Conservation (phyloP, 169 alveolate genomes). For the Plasmodium relictum region DNA sequence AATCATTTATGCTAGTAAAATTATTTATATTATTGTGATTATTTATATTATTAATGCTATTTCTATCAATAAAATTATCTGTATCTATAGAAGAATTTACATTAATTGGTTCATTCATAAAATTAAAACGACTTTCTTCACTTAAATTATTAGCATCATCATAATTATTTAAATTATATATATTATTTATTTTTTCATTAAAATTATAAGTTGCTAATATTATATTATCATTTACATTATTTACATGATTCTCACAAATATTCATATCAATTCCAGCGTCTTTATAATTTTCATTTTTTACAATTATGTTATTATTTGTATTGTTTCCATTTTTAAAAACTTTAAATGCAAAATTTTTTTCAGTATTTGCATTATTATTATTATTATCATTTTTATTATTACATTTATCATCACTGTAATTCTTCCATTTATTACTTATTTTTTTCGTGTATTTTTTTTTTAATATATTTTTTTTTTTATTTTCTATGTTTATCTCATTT, state of each 20-base stretch:
- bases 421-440: not conserved
- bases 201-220: no score
- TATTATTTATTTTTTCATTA: not conserved
- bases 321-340: not conserved
- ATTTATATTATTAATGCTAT: not conserved
- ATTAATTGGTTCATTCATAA: not conserved
- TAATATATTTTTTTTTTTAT: not conserved
- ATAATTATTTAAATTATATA: not conserved
- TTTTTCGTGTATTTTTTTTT: not conserved
- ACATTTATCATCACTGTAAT: not conserved
- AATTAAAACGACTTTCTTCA: not conserved
- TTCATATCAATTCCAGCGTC: not conserved
- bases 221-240: not conserved
- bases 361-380: not conserved
- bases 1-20: not conserved
- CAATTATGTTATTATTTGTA: not conserved
- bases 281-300: not conserved
- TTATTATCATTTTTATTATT: conserved; percentile 7
- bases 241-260: not conserved
- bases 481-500: conserved; percentile 2
- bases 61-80: not conserved
- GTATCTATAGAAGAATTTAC: not conserved
- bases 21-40: not conserved
- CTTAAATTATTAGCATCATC: not conserved
- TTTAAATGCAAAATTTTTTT: not conserved